Conservation (phyloP, 768 basidiomycete species). For the Rhodotorula diobovata region DNA sequence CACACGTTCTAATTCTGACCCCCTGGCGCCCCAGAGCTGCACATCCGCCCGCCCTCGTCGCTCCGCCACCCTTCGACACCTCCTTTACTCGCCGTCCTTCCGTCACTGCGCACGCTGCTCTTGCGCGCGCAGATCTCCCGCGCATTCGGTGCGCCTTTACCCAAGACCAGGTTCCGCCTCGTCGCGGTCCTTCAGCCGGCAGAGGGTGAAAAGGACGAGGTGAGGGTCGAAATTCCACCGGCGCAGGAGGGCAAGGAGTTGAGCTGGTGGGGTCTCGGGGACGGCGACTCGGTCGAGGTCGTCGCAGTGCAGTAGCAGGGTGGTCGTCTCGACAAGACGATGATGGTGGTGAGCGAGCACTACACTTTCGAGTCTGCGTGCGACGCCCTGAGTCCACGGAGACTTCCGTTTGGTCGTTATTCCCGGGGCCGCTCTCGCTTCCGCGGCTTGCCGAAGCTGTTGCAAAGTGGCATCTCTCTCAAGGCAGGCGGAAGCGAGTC, state of each 20-base stretch:
- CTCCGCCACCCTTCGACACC: neutral
- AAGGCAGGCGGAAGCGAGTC: too few species aligned
- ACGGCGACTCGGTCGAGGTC: constrained; percentile 14
- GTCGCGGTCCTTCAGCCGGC: constrained; percentile 2
- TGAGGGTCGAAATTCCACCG: constrained; percentile 20
- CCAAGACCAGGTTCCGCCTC: constrained; percentile 13
- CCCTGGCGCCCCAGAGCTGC: neutral
- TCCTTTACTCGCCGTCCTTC: constrained; percentile 20
- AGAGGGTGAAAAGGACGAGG: constrained; percentile 1
- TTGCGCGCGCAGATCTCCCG: constrained; percentile 30
- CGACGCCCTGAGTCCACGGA: too few species aligned
- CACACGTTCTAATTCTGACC: neutral
- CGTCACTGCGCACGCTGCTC: constrained; percentile 24
- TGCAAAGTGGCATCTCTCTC: too few species aligned
- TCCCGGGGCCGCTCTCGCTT: too few species aligned
- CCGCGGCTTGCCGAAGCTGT: too few species aligned
- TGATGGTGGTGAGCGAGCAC: too few species aligned
- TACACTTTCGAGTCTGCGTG: too few species aligned
- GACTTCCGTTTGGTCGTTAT: too few species aligned
- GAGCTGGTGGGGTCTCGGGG: constrained; percentile 25
- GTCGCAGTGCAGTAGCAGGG: neutral
- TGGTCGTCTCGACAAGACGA: too few species aligned
- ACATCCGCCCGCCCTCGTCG: neutral
- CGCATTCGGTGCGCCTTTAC: constrained; percentile 2
- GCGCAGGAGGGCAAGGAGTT: constrained; percentile 30